Conservation (phyloP, 306 rosid genomes). For the Vicia sativa region DNA sequence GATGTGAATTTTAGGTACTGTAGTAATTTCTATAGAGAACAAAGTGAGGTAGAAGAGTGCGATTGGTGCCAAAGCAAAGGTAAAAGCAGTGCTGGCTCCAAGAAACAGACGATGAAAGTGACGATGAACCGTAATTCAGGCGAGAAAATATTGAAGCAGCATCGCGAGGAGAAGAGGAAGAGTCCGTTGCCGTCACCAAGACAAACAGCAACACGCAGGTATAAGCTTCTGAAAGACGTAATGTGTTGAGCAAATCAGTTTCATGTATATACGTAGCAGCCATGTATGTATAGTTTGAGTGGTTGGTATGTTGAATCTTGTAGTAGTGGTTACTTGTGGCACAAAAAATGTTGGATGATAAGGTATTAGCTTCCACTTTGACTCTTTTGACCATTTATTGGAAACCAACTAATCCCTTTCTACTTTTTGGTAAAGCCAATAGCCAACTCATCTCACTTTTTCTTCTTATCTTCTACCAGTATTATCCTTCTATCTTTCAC, state of each 20-base stretch:
- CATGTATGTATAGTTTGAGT: too few species aligned
- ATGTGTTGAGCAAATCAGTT: conserved; percentile 65
- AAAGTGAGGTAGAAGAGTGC: conserved; percentile 59
- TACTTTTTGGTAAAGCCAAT: conserved; percentile 30
- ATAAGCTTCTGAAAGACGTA: conserved; percentile 99
- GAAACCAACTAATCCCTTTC: conserved; percentile 56
- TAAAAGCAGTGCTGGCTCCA: conserved; percentile 43
- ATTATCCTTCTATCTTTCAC: too few species aligned
- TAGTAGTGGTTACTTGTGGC: not conserved
- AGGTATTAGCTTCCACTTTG: conserved; percentile 40
- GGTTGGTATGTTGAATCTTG: conserved; percentile 27
- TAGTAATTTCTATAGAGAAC: conserved; percentile 73
- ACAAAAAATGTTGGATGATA: conserved; percentile 34
- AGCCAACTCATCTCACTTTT: not conserved
- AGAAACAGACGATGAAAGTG: conserved; percentile 47
- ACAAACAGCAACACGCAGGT: conserved; percentile 83
- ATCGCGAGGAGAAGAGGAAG: conserved; percentile 39
- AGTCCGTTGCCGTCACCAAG: conserved; percentile 67
- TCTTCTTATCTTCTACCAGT: conserved; percentile 1
- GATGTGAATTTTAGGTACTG: conserved; percentile 55
- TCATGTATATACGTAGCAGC: too few species aligned
- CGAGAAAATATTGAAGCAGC: too few species aligned
- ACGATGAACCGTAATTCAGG: conserved; percentile 25
- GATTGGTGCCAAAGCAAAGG: conserved; percentile 90
- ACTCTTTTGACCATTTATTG: conserved; percentile 54